Base-by-base conservation (phyloP, 495 filamentous ascomycete genomes). In the Penicillium fimorum region DNA sequence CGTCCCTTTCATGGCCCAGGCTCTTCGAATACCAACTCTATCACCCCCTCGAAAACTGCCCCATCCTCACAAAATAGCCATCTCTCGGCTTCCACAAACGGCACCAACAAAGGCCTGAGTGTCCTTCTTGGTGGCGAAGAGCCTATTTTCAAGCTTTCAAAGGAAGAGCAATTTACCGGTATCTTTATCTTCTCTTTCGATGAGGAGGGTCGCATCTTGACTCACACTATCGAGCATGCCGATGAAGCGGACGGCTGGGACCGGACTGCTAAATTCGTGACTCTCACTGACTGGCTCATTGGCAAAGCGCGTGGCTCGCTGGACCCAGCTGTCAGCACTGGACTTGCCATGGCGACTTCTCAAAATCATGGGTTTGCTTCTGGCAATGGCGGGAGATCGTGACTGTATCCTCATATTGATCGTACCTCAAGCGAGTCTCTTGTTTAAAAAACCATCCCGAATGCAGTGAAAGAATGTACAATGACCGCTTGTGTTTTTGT, bases 161-260 rank as follows among this genome's bases (percentile, higher is more conserved):
- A 88, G 49, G 75, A 78, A 47, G 73, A 75, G 46, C 73, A 77
- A 40, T 77, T 79, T 45, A 75, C 70, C 17, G 94, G 94, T 0
- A 60, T 97, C 15, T 98, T 98, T 68, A 84, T 96, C 46, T 98
- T 98, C 72, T 90, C 94, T 50, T 98, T 98, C 71, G 95, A 98
- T 65, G 83, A 87, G 56, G 85, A 95, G 59, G 94, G 95, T 3
- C 77, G 91, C 47, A 85, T 98, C 25, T 60, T 87, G 46, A 86
- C 79, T 50, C 94, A 97, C 74, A 94, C 89, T 0, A 97, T 98
- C 66, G 94, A 98, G 72, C 90, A 96, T 77, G 88, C 86, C 10
- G 87, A 97, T 63, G 81, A 90, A 55, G 86, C 86, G 46, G 81
- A 86, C 45, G 84, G 86, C 44, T 87, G 86, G 80, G 90, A 87